Evolutionary conservation across 352 stramenopile species (phyloP).

Genomic region (Phytophthora constricta): DNA sequence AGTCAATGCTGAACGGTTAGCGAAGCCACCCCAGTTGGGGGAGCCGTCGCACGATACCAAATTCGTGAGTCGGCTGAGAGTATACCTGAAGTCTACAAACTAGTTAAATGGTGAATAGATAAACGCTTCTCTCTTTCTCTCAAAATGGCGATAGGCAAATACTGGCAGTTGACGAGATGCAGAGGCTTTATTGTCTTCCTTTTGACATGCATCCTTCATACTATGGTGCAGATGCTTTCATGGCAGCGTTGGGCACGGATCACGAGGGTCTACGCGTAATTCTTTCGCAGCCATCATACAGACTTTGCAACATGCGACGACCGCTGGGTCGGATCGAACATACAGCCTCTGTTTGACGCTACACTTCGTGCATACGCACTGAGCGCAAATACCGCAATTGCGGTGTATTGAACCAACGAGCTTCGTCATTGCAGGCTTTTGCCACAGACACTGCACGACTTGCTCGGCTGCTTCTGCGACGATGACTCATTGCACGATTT

Average conservation of each 20-base stretch:
- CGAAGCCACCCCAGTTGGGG: too few species aligned
- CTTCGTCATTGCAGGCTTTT: constrained; percentile 42
- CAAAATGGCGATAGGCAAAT: too few species aligned
- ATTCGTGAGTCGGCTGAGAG: too few species aligned
- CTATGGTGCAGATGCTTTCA: constrained; percentile 17
- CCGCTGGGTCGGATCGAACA: constrained; percentile 43
- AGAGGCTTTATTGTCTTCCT: too few species aligned
- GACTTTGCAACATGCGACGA: constrained; percentile 55
- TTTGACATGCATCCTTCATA: constrained; percentile 1
- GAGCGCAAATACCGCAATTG: constrained; percentile 53
- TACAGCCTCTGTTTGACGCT: constrained; percentile 57
- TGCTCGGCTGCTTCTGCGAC: constrained; percentile 22
- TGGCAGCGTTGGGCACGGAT: constrained; percentile 56
- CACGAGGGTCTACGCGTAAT: constrained; percentile 53
- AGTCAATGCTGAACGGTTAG: too few species aligned
- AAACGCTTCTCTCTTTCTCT: too few species aligned
- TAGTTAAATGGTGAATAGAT: too few species aligned
- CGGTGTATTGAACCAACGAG: constrained; percentile 36
- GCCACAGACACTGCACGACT: constrained; percentile 34
- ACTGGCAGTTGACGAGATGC: too few species aligned
- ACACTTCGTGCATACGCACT: constrained; percentile 57
- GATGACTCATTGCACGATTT: not conserved
- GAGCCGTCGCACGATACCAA: too few species aligned
- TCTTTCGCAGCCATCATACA: constrained; percentile 53
- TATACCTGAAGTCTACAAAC: too few species aligned